These are phyloP conservation scores for Sutorius australiensis DNA, from an alignment of 768 basidiomycete genomes.

Conservation along the genomic window DNA sequence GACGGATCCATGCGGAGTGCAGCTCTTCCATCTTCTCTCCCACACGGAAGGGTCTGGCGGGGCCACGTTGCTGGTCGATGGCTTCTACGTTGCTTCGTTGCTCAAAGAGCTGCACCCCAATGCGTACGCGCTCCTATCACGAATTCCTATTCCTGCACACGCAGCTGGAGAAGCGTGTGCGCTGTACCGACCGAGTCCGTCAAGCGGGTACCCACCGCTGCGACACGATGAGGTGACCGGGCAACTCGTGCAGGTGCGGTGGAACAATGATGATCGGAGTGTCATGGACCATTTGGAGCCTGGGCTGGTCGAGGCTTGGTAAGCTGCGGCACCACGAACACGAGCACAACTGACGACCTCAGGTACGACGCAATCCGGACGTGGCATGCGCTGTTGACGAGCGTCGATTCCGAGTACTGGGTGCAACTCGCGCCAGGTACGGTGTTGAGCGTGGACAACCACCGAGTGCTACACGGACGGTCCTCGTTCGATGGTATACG, in stretches of 20 bases:
- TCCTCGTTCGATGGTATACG: conserved; percentile 84
- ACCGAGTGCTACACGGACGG: conserved; percentile 92
- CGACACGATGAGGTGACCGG: conserved; percentile 57
- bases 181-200: conserved; percentile 56
- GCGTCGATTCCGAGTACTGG: conserved; percentile 88
- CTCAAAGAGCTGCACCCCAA: conserved; percentile 70
- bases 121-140: conserved; percentile 65
- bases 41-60: conserved; percentile 82
- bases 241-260: conserved; percentile 73
- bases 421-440: conserved; percentile 85
- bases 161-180: conserved; percentile 74
- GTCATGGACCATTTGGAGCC: conserved; percentile 62
- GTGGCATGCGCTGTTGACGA: conserved; percentile 76
- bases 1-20: conserved; percentile 95
- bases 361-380: conserved; percentile 78
- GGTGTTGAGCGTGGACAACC: conserved; percentile 90
- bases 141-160: conserved; percentile 71
- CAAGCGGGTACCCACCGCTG: conserved; percentile 66
- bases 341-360: background rate
- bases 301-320: conserved; percentile 73
- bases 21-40: conserved; percentile 91
- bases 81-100: conserved; percentile 85
- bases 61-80: conserved; percentile 89
- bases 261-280: conserved; percentile 94
- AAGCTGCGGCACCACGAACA: background rate